Evolutionary conservation across 129 eudicot genomes (phyloP).

Genomic region (Calendula officinalis): DNA sequence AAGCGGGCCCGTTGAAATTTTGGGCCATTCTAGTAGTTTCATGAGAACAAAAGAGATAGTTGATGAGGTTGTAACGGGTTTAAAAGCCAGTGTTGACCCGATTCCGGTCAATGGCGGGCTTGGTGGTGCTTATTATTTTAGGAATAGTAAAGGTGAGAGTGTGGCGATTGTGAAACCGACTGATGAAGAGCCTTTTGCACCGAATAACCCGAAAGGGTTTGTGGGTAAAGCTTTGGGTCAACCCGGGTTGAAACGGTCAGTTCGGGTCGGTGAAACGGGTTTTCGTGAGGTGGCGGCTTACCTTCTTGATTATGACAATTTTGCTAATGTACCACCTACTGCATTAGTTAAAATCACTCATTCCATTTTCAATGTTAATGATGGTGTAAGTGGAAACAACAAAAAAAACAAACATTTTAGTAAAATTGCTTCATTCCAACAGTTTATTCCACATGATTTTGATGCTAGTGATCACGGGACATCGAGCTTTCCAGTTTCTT

Average conservation of each 20-base stretch:
- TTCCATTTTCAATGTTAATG: constrained; percentile 76
- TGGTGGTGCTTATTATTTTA: constrained; percentile 83
- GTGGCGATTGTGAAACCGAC: constrained; percentile 93
- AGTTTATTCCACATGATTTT: constrained; percentile 79
- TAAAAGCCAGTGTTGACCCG: constrained; percentile 77
- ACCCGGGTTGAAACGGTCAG: constrained; percentile 76
- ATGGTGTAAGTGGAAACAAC: constrained; percentile 46
- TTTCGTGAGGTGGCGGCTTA: constrained; percentile 89
- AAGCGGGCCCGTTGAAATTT: constrained; percentile 74
- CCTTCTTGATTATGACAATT: constrained; percentile 69
- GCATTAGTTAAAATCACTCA: constrained; percentile 91
- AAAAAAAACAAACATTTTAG: constrained; percentile 52
- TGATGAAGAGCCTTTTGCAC: constrained; percentile 91
- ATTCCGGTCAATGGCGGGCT: constrained; percentile 68
- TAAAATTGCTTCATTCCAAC: constrained; percentile 92
- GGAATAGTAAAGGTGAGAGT: constrained; percentile 62
- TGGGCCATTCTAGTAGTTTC: constrained; percentile 54
- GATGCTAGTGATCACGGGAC: constrained; percentile 98
- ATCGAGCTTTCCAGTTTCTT: constrained; percentile 78
- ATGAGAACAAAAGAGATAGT: constrained; percentile 51
- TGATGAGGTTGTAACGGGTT: constrained; percentile 59
- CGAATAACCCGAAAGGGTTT: constrained; percentile 91
- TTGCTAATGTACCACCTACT: constrained; percentile 93
- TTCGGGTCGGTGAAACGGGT: constrained; percentile 89
- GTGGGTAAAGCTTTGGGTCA: constrained; percentile 80